Percentiles rank a stretch among this genome's conserved stretches.
Conservation (phyloP, 768 basidiomycete species). For the Daedalea quercina region DNA sequence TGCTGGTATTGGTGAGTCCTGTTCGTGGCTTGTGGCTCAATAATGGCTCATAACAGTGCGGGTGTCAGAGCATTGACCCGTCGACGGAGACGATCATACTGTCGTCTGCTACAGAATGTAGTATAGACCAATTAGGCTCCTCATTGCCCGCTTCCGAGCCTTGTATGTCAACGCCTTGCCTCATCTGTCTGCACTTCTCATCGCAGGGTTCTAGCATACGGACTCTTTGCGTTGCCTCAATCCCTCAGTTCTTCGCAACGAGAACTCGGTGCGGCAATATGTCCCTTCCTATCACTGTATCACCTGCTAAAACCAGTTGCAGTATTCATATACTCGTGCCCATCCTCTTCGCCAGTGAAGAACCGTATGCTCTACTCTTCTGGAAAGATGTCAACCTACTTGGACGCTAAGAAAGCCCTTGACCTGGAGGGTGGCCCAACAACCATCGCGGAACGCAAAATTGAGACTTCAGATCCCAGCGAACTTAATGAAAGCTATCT, state of each 20-base stretch:
- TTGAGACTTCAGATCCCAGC: slow-evolving; percentile 76
- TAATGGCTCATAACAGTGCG: not conserved
- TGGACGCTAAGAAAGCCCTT: slow-evolving; percentile 47
- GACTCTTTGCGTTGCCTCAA: slow-evolving; percentile 63
- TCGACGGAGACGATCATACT: slow-evolving; percentile 54
- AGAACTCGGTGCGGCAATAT: slow-evolving; percentile 47
- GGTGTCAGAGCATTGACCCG: slow-evolving; percentile 56
- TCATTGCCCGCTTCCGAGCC: slow-evolving; percentile 54
- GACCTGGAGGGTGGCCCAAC: slow-evolving; percentile 29
- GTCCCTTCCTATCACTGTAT: not conserved
- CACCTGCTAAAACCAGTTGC: not conserved
- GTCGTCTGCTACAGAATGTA: slow-evolving; percentile 30
- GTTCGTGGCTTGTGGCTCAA: not conserved
- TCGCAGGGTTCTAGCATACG: slow-evolving; percentile 34
- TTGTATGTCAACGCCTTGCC: slow-evolving; percentile 25
- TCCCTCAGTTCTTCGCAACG: slow-evolving; percentile 33
- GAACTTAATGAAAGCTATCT: slow-evolving; percentile 67
- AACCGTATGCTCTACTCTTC: slow-evolving; percentile 88
- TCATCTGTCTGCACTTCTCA: not conserved
- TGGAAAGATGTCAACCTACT: slow-evolving; percentile 49
- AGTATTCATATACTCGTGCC: slow-evolving; percentile 95
- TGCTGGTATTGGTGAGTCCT: slow-evolving; percentile 62
- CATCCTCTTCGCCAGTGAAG: slow-evolving; percentile 72
- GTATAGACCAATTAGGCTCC: slow-evolving; percentile 38
- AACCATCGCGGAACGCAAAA: slow-evolving; percentile 48